Evolutionary conservation across 1,284 basidiomycete genomes (phyloP), one percentile per base, ranked within the genome.

Genomic region (Ceratobasidium sp.): DNA sequence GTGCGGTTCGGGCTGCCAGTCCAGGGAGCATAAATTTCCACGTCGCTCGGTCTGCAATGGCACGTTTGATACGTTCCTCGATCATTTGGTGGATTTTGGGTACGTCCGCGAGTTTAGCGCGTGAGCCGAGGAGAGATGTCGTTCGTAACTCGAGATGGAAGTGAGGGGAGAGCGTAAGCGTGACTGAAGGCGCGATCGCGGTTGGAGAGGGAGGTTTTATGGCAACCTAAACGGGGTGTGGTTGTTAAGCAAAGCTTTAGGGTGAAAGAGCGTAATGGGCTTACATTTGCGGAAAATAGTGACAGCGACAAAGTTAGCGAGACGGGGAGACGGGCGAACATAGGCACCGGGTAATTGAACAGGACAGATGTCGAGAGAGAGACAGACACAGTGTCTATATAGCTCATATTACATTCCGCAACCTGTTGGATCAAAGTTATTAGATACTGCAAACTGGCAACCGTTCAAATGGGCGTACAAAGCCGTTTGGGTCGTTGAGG

Each of bases 61-160:
- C 82, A 63, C 85, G 85, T 62, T 88, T 85, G 14, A 93, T 88
- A 84, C 93, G 92, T 79, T 89, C 87, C 78, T 92, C 89, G 51
- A 94, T 93, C 59, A 94, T 84, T 80, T 94, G 93, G 77, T 94
- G 93, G 15, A 94, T 83, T 81, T 94, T 94, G 31, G 93, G 93
- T 2, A 94, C 91, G 79, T 94, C 92, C 47, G 91, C 92, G 0
- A 94, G 86, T 81, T 94, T 93, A 47, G 93, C 93, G 50, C 93
- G 89, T 78, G 92, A 94, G 48, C 93, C 93, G 87, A 94, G 89
- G 1, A 93, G 85, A 29, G 93, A 94, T 7, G 73, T 75, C 17
- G 66, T 73, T 1, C 41, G 53, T 22, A 78, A 54, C 22, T 77
- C 64, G 22, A 78, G 75, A 14, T 66, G 67, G 57, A 77, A 77